Evolutionary conservation across 1,284 basidiomycete species (phyloP).

Genomic region (Trichosporon ovoides): DNA sequence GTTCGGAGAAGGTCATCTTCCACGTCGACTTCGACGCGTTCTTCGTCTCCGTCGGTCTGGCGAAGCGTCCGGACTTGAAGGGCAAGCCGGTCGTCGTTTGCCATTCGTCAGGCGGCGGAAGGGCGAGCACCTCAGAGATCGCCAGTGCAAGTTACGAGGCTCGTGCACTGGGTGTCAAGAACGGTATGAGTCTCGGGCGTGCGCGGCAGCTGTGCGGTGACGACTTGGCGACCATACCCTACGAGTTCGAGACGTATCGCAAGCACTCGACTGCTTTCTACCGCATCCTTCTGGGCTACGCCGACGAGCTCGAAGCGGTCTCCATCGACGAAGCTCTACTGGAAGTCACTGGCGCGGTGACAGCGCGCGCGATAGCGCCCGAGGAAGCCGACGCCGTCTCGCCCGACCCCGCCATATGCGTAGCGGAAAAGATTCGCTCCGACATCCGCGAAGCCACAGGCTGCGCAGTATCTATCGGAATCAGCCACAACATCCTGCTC

Average conservation of each 20-base stretch:
- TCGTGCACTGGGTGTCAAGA: constrained; percentile 75
- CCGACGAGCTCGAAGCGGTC: constrained; percentile 89
- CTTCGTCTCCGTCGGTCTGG: constrained; percentile 85
- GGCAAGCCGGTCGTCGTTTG: constrained; percentile 91
- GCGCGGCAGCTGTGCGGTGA: constrained; percentile 64
- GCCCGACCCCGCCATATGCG: constrained; percentile 57
- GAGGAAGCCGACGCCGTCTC: constrained; percentile 25
- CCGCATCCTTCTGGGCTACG: constrained; percentile 78
- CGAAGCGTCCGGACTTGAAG: constrained; percentile 67
- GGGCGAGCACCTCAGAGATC: constrained; percentile 82
- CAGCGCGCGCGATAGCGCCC: constrained; percentile 40
- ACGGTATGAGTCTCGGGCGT: constrained; percentile 92
- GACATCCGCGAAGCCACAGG: constrained; percentile 70
- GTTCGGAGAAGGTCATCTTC: constrained; percentile 65
- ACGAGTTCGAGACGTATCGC: constrained; percentile 65
- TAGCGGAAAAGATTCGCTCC: constrained; percentile 74
- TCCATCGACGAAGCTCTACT: constrained; percentile 94
- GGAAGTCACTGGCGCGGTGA: constrained; percentile 70
- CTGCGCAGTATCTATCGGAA: constrained; percentile 89
- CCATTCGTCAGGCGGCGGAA: constrained; percentile 67
- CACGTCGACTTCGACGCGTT: constrained; percentile 97
- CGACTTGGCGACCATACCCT: constrained; percentile 68
- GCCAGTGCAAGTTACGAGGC: constrained; percentile 94
- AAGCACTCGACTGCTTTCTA: constrained; percentile 79
- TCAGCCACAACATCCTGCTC: constrained; percentile 84